Evolutionary conservation across 495 filamentous ascomycete species (phyloP), one percentile per base, ranked within the genome.

Genomic region (Aspergillus homomorphus): DNA sequence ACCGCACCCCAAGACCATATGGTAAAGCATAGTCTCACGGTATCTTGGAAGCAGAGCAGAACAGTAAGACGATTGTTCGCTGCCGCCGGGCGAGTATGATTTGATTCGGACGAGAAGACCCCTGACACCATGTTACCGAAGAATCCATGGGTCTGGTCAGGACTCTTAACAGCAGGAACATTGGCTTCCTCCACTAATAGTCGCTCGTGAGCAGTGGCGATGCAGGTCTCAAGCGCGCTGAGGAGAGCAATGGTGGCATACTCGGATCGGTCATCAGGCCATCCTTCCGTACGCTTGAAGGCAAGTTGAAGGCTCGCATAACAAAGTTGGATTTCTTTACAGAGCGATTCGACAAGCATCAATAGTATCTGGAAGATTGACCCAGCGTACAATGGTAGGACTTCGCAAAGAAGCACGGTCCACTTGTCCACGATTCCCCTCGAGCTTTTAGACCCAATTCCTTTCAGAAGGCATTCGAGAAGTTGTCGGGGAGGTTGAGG

Each of bases 71-170:
- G 80, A 61, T 93, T 92, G 66, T 98, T 99, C n/a, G 91, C 92
- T 15, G 89, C 88, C 16, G 85, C 82, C 46, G 87, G 87, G 43
- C 91, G 82, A 22, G 82, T 77, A 53, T 91, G 91, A 3, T 80
- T 86, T 7, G 85, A 79, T 54, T 98, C 93, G 0, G 89, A 82
- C 9, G 87, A 80, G 69, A 96, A 96, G 0, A 96, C 90, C 0
- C 92, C 92, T 1, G 92, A 94, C 1, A 96, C 91, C 89, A 98
- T 96, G 63, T 92, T 96, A 18, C 93, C 92, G 65, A 98, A 96
- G 71, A 98, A 96, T 45, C 92, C 89, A 66, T 94, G 90, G 15
- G 86, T 79, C 66, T 92, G 89, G 62, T 96, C 91, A 41, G 91
- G 89, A 56, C 83, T 89, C 72, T 93, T 96, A 41, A 82, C 73